Base-by-base conservation (phyloP, 2,329 filamentous ascomycete species). In the Colletotrichum scovillei region DNA sequence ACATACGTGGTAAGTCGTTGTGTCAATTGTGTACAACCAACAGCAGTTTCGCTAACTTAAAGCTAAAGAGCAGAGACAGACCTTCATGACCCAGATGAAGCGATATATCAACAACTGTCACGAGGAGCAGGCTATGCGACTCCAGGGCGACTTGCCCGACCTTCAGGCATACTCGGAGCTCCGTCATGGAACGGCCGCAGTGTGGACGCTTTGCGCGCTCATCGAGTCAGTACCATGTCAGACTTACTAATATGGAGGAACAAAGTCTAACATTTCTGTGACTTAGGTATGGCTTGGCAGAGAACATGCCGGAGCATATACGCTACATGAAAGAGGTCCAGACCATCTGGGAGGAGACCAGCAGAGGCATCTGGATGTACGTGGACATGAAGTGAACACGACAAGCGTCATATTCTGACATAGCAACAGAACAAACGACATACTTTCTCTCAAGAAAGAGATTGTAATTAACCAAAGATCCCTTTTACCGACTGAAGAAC, bases 401-500 rank as follows among this genome's bases (percentile, higher is more conserved):
- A 24, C 22, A 26, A 26, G 7, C 19, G 42, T 42, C 9, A 57
- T 19, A 11, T 16, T 5, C 11, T 11, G 4, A 38, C 22, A 56
- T n/a, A 28, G 26, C 26, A 26, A 12, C 22, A 75, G 74, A 9
- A 22, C 78, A n/a, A 82, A 82, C 42, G 81, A 82, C 26, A 42
- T 79, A 4, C 62, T 82, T 8, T 82, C 81, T 0, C 59, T 82
- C 32, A 81, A 79, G 63, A 82, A 82, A 73, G 80, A 82, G 63
- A 67, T 82, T 7, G 75, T 76, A 28, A 68, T 73, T 73, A 14
- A 7, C 16, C 28, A 3, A 19, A 14, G 3, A 19, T 3, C 2
- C 38, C 14, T 19, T 2, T 7, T 19, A 46, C 19, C 8, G 8
- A 30, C 30, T 3, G 3, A 24, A 28, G 7, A 14, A 14, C 32